Conservation (phyloP, 1,139 yeast species). For the Yamadazyma taylorii region DNA sequence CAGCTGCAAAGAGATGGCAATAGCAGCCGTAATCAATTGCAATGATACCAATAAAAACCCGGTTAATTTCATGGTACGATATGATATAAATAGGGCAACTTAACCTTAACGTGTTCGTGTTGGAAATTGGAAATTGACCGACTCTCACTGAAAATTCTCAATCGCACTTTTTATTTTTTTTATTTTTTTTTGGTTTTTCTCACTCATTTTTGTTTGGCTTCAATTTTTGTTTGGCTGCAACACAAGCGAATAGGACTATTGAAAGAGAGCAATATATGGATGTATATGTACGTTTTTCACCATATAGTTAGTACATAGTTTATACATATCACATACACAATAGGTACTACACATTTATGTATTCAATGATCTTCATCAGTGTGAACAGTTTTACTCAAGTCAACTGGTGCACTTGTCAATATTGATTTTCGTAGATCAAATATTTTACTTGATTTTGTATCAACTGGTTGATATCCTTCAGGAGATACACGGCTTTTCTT, state of each 20-base stretch:
- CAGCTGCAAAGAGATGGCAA: conserved; percentile 28
- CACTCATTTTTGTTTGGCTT: too few species aligned
- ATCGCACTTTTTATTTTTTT: too few species aligned
- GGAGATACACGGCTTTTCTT: too few species aligned
- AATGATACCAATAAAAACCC: conserved; percentile 4
- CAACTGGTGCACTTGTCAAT: background rate
- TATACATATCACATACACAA: too few species aligned
- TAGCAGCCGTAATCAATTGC: conserved; percentile 2
- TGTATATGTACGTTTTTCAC: too few species aligned
- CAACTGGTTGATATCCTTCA: conserved; percentile 1
- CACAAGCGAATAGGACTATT: too few species aligned
- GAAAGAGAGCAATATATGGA: too few species aligned
- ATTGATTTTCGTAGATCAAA: background rate
- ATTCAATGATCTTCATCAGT: background rate
- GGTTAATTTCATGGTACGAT: conserved; percentile 4
- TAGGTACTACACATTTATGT: too few species aligned
- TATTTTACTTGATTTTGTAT: background rate
- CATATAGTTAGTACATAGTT: too few species aligned
- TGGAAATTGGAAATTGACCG: background rate
- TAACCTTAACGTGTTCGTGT: conserved; percentile 7
- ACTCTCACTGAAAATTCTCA: background rate
- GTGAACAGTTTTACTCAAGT: background rate
- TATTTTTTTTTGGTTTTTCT: too few species aligned
- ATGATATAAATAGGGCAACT: background rate
- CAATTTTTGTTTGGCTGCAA: too few species aligned